These are phyloP conservation scores for Auricularia sp. DNA, from an alignment of 768 basidiomycete genomes.

Conservation along the genomic window DNA sequence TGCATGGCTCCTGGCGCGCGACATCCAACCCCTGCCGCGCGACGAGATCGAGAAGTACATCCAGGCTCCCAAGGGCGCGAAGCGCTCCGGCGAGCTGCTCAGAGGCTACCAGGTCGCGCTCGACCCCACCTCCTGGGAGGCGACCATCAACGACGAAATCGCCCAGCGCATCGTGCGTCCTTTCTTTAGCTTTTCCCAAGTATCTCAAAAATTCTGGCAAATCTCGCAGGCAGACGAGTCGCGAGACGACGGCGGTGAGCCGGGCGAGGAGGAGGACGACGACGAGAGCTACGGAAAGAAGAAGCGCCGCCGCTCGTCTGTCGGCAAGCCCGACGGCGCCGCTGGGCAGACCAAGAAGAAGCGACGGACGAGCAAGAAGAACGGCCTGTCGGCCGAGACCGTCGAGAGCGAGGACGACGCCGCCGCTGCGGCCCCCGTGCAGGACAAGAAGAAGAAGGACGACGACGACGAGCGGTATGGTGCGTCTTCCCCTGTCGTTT, in stretches of 20 bases:
- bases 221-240: constrained; percentile 7
- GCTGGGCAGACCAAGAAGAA: constrained; percentile 17
- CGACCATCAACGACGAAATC: constrained; percentile 30
- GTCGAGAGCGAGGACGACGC: constrained; percentile 39
- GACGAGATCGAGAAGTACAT: constrained; percentile 82
- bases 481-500: background rate
- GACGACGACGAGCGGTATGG: constrained; percentile 40
- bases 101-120: constrained; percentile 55
- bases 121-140: constrained; percentile 59
- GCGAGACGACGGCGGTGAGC: constrained; percentile 35
- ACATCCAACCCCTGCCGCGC: constrained; percentile 65
- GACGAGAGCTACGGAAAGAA: constrained; percentile 14
- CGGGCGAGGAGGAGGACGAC: constrained; percentile 34
- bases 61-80: constrained; percentile 47
- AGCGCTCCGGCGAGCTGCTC: constrained; percentile 66
- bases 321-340: constrained; percentile 27
- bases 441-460: constrained; percentile 54
- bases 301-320: constrained; percentile 30
- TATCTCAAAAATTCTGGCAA: too few relatives aligned
- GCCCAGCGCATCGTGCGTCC: constrained; percentile 21
- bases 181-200: constrained; percentile 28
- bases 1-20: constrained; percentile 74
- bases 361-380: constrained; percentile 31
- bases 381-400: constrained; percentile 26
- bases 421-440: constrained; percentile 40